phyloP scores from a whole-genome alignment of 805 yeast species.

The Yarrowia divulgata region DNA sequence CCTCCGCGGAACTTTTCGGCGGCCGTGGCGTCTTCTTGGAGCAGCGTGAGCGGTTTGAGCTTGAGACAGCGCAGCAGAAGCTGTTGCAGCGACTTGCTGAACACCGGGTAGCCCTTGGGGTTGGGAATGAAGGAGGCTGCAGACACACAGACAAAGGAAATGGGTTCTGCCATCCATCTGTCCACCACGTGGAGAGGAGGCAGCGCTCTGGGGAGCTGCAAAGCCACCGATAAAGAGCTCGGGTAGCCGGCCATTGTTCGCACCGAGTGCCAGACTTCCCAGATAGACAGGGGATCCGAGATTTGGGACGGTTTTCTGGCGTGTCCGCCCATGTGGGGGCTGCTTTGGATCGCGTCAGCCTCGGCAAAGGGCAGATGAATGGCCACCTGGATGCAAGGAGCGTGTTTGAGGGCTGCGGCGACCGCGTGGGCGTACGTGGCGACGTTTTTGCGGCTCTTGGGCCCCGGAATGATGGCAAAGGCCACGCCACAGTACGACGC shows the following conservation, averaged over 20 bases:
- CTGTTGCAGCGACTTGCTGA: constrained; percentile 63
- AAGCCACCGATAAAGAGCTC: constrained; percentile 67
- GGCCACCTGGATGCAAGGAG: constrained; percentile 47
- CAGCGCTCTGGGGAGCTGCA: constrained; percentile 71
- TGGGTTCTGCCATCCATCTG: constrained; percentile 75
- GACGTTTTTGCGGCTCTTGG: constrained; percentile 61
- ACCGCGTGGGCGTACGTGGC: constrained; percentile 59
- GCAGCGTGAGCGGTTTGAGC: constrained; percentile 55
- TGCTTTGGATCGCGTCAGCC: constrained; percentile 50
- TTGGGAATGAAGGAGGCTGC: constrained; percentile 65
- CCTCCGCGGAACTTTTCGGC: constrained; percentile 45
- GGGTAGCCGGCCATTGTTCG: constrained; percentile 64
- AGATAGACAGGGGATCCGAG: constrained; percentile 60
- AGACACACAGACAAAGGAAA: constrained; percentile 63
- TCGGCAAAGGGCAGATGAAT: constrained; percentile 50
- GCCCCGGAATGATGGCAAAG: constrained; percentile 68
- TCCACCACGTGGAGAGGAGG: constrained; percentile 60
- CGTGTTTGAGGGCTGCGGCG: constrained; percentile 48
- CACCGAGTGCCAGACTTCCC: constrained; percentile 79
- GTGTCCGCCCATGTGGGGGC: constrained; percentile 45
- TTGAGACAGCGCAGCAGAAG: constrained; percentile 56
- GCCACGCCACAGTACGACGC: constrained; percentile 66
- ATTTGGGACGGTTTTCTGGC: constrained; percentile 31
- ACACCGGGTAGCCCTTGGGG: constrained; percentile 68
- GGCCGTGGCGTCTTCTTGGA: constrained; percentile 54